Percentiles rank a stretch among this genome's conserved stretches.
Conservation (phyloP, 352 stramenopile genomes). For the Peronospora farinosa region DNA sequence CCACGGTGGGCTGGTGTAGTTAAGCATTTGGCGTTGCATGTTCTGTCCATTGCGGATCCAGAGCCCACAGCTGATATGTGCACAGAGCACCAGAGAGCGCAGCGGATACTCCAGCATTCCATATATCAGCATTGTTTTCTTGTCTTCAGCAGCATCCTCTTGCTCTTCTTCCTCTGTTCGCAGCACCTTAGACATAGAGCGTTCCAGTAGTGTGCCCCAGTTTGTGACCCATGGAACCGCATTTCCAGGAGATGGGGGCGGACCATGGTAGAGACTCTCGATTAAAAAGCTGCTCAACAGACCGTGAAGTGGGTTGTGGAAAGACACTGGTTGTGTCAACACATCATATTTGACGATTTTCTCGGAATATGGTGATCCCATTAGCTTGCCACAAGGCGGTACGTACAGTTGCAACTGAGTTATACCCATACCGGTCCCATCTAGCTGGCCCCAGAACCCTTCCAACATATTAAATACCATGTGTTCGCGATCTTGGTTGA, state of each 20-base stretch:
- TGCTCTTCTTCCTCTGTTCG: slow-evolving; percentile 14
- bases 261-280: slow-evolving; percentile 66
- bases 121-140: slow-evolving; percentile 60
- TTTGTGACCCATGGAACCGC: slow-evolving; percentile 35
- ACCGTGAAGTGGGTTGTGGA: slow-evolving; percentile 87
- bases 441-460: slow-evolving; percentile 71
- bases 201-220: slow-evolving; percentile 46
- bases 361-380: slow-evolving; percentile 34
- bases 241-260: slow-evolving; percentile 17
- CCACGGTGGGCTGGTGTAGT: slow-evolving; percentile 71
- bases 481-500: slow-evolving; percentile 32
- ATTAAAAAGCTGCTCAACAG: slow-evolving; percentile 75
- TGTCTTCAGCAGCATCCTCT: slow-evolving; percentile 31
- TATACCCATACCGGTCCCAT: slow-evolving; percentile 36
- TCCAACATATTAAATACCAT: slow-evolving; percentile 73
- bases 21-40: slow-evolving; percentile 76
- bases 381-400: slow-evolving; percentile 54
- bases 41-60: slow-evolving; percentile 84
- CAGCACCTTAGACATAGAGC: slow-evolving; percentile 38
- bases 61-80: slow-evolving; percentile 68
- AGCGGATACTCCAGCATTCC: slow-evolving; percentile 75
- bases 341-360: slow-evolving; percentile 78
- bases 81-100: slow-evolving; percentile 63
- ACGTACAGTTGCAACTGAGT: slow-evolving; percentile 46
- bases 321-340: slow-evolving; percentile 69